Evolutionary conservation across 129 eudicot species (phyloP), one percentile per base, ranked within the genome.

Genomic region (Helichrysum umbraculigerum): DNA sequence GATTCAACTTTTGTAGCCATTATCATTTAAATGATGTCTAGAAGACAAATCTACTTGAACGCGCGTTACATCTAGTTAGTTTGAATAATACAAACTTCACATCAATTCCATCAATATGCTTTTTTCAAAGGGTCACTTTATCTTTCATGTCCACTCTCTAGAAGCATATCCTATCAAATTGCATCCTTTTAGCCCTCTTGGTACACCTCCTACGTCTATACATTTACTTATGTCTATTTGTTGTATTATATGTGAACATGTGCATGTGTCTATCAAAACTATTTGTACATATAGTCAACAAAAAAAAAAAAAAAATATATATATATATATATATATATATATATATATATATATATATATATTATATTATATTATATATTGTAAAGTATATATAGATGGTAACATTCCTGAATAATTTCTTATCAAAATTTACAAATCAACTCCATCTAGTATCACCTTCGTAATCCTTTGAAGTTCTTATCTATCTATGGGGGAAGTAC

Each of bases 91-190:
- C 1, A 19, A 76, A 52, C 79, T 54, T 57, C 57, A 37, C 41
- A 47, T 70, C 20, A 32, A 66, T 29, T 73, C 28, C 28, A 25
- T 25, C 67, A 79, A 63, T 15, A 25, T 41, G 25, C 73, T 65
- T 72, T 78, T 37, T 65, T 37, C n/a, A 37, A 73, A 54, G 63
- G 50, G 57, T 73, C 54, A 20, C 64, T 79, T 15, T 7, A 47
- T 37, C 42, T 66, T 29, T 19, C 42, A 15, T 79, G 6, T 12
- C 30, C 82, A 41, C 54, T 58, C 39, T 80, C 84, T 80, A 80
- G 80, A 80, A 80, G 71, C 80, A 80, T 33, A 50, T 22, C 79
- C 70, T 74, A 73, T 73, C 61, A 79, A 79, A 79, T 56, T 64
- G 59, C 72, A 50, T 20, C 72, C 72, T 78, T 78, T 62, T 64